Evolutionary conservation across 2,329 filamentous ascomycete genomes (phyloP).

Genomic region (Epichloe amarillans): DNA sequence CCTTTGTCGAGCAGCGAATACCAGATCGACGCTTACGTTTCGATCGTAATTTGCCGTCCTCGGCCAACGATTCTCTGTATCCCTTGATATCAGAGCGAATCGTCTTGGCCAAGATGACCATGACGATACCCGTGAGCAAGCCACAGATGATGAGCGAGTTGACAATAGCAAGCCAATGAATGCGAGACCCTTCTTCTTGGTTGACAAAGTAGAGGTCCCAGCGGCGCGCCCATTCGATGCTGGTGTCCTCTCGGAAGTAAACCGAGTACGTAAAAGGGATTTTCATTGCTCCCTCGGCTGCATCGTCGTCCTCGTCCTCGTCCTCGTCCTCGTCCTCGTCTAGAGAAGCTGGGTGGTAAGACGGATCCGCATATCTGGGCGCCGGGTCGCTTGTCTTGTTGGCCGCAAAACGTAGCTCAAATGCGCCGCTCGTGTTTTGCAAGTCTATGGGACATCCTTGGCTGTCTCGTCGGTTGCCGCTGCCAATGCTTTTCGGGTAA

Average conservation of each 20-base stretch:
- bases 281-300: constrained; percentile 52
- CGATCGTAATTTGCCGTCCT: constrained; percentile 49
- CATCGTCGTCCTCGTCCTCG: constrained; percentile 41
- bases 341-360: constrained; percentile 33
- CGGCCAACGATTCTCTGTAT: constrained; percentile 50
- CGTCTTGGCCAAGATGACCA: constrained; percentile 69
- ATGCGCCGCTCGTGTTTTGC: constrained; percentile 45
- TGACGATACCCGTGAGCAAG: constrained; percentile 62
- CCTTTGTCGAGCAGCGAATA: constrained; percentile 15
- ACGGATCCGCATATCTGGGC: constrained; percentile 41
- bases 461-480: constrained; percentile 42
- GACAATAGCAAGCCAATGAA: constrained; percentile 80
- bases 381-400: constrained; percentile 40
- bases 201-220: constrained; percentile 89
- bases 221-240: constrained; percentile 67
- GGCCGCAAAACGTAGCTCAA: constrained; percentile 55
- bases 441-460: constrained; percentile 57
- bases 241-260: constrained; percentile 73
- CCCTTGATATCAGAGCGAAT: constrained; percentile 67
- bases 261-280: constrained; percentile 84
- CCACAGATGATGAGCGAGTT: constrained; percentile 78
- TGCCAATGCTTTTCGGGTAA: constrained; percentile 70
- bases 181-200: constrained; percentile 66
- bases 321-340: constrained; percentile 30
- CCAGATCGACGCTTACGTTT: constrained; percentile 34